Conservation (phyloP, 108 stramenopile genomes). For the Schizochytrium sp. region DNA sequence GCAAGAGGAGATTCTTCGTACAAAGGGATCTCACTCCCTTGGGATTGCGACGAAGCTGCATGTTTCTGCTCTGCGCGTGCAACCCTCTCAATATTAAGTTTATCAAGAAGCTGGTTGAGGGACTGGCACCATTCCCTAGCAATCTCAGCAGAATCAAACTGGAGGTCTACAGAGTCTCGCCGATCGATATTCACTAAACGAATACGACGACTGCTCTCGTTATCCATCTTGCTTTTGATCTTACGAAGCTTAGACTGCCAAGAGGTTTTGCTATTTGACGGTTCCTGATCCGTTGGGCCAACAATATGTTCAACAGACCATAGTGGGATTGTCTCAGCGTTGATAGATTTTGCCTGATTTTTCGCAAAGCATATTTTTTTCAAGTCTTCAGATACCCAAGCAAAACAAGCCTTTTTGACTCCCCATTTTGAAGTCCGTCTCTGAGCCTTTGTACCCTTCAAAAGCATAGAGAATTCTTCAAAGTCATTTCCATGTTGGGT, state of each 20-base stretch:
- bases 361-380: background rate
- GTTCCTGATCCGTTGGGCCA: background rate
- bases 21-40: no score
- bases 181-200: background rate
- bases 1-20: no score
- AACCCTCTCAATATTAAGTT: background rate
- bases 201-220: background rate
- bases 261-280: background rate
- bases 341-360: background rate
- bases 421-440: background rate
- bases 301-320: constrained; percentile 6
- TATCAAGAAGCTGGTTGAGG: background rate
- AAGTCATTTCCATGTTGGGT: background rate
- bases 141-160: background rate
- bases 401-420: background rate
- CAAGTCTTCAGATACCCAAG: background rate
- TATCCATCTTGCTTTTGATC: background rate
- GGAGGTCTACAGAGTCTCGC: background rate
- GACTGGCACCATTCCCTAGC: background rate
- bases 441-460: background rate
- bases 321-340: constrained; percentile 6
- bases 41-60: no score
- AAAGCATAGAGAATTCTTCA: background rate
- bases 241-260: background rate
- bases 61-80: background rate